Base-by-base conservation (phyloP, 2,329 filamentous ascomycete genomes). In the Pleurostoma richardsiae region DNA sequence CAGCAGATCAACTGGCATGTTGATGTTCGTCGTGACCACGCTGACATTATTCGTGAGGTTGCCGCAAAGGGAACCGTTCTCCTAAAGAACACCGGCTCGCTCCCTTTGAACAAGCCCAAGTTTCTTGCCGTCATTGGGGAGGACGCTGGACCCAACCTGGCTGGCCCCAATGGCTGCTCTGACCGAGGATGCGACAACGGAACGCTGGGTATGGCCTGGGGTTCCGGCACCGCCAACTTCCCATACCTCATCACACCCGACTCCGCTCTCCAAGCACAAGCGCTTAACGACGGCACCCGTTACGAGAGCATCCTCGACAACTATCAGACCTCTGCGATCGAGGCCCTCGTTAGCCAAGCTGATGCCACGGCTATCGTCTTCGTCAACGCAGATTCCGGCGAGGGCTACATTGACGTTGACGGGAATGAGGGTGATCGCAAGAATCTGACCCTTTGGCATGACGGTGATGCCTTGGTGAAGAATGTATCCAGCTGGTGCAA, bases 391-490 rank as follows among this genome's bases (percentile, higher is more conserved):
- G 78, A 91, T 61, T 80, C 86, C 4, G 92, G 92, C 45, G 94
- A 97, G 68, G 90, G 89, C 5, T 96, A 81, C 69, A 90, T 97
- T 59, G 77, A 70, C 29, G 80, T 95, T 2, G 92, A 91, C 52
- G 86, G 82, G 45, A 96, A 96, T 63, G 72, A 77, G 49, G 94
- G 94, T 48, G 92, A 97, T 65, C 85, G 94, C 45, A 90, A 91
- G 59, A 96, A 99, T 68, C 74, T 99, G 36, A 96, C 90, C 0
- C 74, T 96, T 0, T 97, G 92, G 92, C 76, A 85, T 50, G 78
- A 83, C 49, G 91, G 89, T 39, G 90, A 97, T 45, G 75, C 78
- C 1, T 70, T 97, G 46, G 87, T 97, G 67, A 79, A 86, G 66
- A 90, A 86, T 42, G 88, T 96, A 8, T 83, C 89, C 1, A 75